Base-by-base conservation (phyloP, 805 yeast genomes). In the Maudiozyma barnettii region DNA sequence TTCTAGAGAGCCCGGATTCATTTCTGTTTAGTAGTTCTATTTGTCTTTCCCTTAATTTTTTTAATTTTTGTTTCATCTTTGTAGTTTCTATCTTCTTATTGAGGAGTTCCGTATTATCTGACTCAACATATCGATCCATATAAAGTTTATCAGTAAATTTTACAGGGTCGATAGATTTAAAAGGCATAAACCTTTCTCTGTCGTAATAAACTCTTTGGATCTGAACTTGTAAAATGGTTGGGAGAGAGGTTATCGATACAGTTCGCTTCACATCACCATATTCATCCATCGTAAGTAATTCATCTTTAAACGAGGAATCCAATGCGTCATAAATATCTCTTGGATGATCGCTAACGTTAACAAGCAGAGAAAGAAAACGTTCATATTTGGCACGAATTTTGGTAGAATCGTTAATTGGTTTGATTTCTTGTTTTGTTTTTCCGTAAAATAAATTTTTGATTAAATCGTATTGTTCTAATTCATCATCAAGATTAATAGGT, bases 121-220 rank as follows among this genome's bases (percentile, higher is more conserved):
- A 84, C 46, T 80, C 87, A 64, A 87, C 69, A 59, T 90, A 93
- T 50, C 97, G 73, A 66, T 93, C 99, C 76, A 93, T 78, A 61
- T 84, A 90, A 8, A 93, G 65, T 10, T 72, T 77, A 45, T 87
- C 85, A 26, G 80, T 78, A 60, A 89, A 88, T 3, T 90, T 90
- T 43, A 93, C 72, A 8, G 89, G 95, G 48, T 84, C 89, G 39
- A 78, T 75, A 2, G 89, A 82, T 61, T 93, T 93, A 58, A 86
- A 86, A 0, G 95, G 87, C 65, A 82, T 75, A 44, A 81, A 73
- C 13, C 76, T 67, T 46, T 73, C 82, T 41, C 89, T 73, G 60
- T 93, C 96, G 63, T 82, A 93, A 61, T 87, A 86, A 1, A 93
- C 98, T 60, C 99, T 74, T 66, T 90, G 98, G 7, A 93, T 85